Evolutionary conservation across 1,284 basidiomycete genomes (phyloP).

Genomic region (Clitocybe nebularis): DNA sequence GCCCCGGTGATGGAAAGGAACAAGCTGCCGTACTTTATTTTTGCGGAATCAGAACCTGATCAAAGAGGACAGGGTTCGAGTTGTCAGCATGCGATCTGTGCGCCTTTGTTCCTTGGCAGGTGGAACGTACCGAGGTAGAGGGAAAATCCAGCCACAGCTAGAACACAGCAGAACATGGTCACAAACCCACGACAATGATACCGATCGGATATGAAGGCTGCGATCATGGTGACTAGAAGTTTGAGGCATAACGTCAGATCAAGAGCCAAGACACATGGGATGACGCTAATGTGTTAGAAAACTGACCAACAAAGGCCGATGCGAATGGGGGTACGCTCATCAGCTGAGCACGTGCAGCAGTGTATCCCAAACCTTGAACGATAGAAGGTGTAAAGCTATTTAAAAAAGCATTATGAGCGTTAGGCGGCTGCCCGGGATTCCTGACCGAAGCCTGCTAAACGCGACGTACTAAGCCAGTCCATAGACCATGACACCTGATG

Average conservation of each 20-base stretch:
- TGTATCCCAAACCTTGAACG: conserved; percentile 42
- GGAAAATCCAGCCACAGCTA: conserved; percentile 31
- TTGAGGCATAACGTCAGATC: background rate
- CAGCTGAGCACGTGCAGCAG: conserved; percentile 39
- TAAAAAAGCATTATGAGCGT: conserved; percentile 1
- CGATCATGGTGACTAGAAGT: conserved; percentile 29
- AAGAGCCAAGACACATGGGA: background rate
- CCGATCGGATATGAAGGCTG: conserved; percentile 33
- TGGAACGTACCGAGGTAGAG: conserved; percentile 33
- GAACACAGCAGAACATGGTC: conserved; percentile 25
- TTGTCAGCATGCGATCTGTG: background rate
- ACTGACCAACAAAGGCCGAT: conserved; percentile 40
- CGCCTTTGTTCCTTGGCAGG: background rate
- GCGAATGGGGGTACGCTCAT: conserved; percentile 49
- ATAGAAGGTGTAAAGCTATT: conserved; percentile 51
- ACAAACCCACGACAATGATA: conserved; percentile 34
- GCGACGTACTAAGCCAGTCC: conserved; percentile 36
- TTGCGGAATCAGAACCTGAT: conserved; percentile 22
- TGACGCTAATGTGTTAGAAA: background rate
- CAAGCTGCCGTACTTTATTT: conserved; percentile 37
- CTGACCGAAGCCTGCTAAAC: no score
- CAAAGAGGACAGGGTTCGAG: background rate
- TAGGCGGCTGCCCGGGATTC: background rate
- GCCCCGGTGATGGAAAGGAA: conserved; percentile 38
- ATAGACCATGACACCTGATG: conserved; percentile 32